Percentiles rank a stretch among this genome's conserved stretches.
Evolutionary conservation across 2,329 filamentous ascomycete species (phyloP).

Genomic region (Sarocladium kiliense): DNA sequence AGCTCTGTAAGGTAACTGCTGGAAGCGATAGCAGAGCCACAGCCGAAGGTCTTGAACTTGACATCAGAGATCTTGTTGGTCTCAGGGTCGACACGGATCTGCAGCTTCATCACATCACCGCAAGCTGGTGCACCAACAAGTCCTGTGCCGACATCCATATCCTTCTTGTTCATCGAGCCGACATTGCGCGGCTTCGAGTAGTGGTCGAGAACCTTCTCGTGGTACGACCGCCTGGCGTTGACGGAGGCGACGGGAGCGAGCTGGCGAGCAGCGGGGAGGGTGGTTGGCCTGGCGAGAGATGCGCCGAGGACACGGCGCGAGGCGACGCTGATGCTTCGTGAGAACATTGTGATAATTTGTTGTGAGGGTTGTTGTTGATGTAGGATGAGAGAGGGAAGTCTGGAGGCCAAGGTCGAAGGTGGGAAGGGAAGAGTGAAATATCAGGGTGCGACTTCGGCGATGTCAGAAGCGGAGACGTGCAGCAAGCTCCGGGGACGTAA

Average conservation of each 20-base stretch:
- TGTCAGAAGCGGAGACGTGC: conserved; percentile 6
- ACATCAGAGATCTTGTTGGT: conserved; percentile 88
- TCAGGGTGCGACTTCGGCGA: conserved; percentile 3
- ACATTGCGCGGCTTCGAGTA: conserved; percentile 51
- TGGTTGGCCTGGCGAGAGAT: conserved; percentile 25
- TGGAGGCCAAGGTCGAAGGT: not conserved
- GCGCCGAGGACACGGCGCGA: conserved; percentile 26
- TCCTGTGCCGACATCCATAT: conserved; percentile 80
- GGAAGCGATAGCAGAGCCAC: conserved; percentile 88
- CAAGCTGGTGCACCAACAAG: conserved; percentile 86
- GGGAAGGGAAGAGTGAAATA: not conserved
- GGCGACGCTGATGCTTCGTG: conserved; percentile 29
- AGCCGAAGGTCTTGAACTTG: conserved; percentile 98
- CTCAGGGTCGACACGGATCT: conserved; percentile 80
- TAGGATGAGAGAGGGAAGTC: not conserved
- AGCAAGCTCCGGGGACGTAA: not conserved
- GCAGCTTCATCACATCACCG: conserved; percentile 81
- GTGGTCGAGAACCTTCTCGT: conserved; percentile 47
- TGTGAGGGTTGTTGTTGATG: not conserved
- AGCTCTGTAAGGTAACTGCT: conserved; percentile 93
- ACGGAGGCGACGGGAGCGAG: conserved; percentile 15
- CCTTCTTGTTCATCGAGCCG: conserved; percentile 63
- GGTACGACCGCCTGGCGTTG: conserved; percentile 37
- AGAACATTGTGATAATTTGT: conserved; percentile 27
- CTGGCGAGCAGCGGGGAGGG: conserved; percentile 29